These are phyloP conservation scores for Alternaria sp. DNA, from an alignment of 2,329 filamentous ascomycete species.

Conservation along the genomic window DNA sequence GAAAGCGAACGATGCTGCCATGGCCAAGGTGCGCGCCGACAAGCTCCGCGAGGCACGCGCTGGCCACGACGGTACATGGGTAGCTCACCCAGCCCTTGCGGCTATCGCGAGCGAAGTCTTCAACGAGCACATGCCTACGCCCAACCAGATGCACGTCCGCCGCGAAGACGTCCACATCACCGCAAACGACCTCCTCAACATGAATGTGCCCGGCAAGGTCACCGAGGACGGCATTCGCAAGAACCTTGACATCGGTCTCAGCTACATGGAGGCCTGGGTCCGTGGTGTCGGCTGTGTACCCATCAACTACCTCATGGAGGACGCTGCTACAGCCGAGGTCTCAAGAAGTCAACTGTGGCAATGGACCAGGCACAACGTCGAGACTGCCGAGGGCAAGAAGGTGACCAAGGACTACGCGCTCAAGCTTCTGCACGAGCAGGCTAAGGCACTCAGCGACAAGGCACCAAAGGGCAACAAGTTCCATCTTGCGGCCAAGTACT, in stretches of 20 bases:
- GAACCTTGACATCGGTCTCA: conserved; percentile 95
- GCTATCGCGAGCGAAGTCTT: conserved; percentile 89
- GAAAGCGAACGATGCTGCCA: conserved; percentile 88
- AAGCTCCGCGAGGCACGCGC: conserved; percentile 96
- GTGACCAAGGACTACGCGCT: conserved; percentile 93
- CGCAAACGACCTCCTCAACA: conserved; percentile 92
- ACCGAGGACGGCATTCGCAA: conserved; percentile 96
- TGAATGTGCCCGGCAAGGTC: conserved; percentile 92
- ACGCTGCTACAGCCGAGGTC: conserved; percentile 95
- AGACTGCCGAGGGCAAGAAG: conserved; percentile 85
- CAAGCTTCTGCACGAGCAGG: conserved; percentile 83
- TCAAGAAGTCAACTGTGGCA: conserved; percentile 96
- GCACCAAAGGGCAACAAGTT: conserved; percentile 90
- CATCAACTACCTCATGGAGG: conserved; percentile 98
- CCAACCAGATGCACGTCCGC: conserved; percentile 92
- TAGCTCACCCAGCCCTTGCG: conserved; percentile 93
- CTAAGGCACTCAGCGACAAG: conserved; percentile 74
- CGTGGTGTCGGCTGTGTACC: conserved; percentile 94
- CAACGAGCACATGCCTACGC: conserved; percentile 98
- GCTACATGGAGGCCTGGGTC: conserved; percentile 99
- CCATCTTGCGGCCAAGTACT: conserved; percentile 89
- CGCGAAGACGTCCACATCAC: conserved; percentile 88
- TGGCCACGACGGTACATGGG: conserved; percentile 97
- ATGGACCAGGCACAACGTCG: conserved; percentile 78
- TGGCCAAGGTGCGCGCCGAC: conserved; percentile 90